These are phyloP conservation scores for Sinapis alba DNA, from an alignment of 441 rosid species.

Conservation along the genomic window DNA sequence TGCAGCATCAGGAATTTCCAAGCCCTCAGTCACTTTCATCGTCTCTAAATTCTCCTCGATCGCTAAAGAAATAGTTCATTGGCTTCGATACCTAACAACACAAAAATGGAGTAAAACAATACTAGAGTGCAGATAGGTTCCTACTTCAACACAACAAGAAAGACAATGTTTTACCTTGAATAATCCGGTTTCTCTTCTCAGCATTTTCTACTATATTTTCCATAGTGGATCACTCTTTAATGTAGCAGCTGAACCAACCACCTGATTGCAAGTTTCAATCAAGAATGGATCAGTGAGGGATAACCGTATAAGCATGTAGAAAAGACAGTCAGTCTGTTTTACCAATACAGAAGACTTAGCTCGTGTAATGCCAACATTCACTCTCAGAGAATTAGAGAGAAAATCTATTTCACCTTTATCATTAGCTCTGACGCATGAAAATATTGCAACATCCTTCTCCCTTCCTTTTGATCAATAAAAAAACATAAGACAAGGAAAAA, in stretches of 20 bases:
- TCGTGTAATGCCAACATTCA: slow-evolving; percentile 95
- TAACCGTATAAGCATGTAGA: no score
- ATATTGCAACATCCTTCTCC: slow-evolving; percentile 91
- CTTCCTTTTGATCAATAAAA: slow-evolving; percentile 64
- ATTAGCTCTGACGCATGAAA: slow-evolving; percentile 89
- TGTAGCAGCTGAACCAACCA: no score
- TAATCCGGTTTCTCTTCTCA: no score
- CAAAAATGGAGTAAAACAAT: no score
- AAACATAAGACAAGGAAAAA: not conserved
- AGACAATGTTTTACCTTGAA: no score
- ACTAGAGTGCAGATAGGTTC: no score
- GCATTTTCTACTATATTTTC: no score
- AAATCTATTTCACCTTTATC: slow-evolving; percentile 71
- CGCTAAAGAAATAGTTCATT: slow-evolving; percentile 53
- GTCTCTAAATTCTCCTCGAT: slow-evolving; percentile 61
- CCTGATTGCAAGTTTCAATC: no score
- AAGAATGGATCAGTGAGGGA: no score
- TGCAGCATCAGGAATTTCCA: slow-evolving; percentile 30
- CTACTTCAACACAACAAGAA: no score
- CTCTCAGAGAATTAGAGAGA: slow-evolving; percentile 78
- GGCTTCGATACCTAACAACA: slow-evolving; percentile 79
- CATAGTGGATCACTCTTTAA: no score
- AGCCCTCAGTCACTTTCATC: slow-evolving; percentile 40
- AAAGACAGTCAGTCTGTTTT: slow-evolving; percentile 3
- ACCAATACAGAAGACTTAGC: slow-evolving; percentile 93